Percentiles rank a stretch among this genome's conserved stretches.
These are phyloP conservation scores for Yamadazyma nakazawae DNA, from an alignment of 805 yeast genomes.

Conservation along the genomic window DNA sequence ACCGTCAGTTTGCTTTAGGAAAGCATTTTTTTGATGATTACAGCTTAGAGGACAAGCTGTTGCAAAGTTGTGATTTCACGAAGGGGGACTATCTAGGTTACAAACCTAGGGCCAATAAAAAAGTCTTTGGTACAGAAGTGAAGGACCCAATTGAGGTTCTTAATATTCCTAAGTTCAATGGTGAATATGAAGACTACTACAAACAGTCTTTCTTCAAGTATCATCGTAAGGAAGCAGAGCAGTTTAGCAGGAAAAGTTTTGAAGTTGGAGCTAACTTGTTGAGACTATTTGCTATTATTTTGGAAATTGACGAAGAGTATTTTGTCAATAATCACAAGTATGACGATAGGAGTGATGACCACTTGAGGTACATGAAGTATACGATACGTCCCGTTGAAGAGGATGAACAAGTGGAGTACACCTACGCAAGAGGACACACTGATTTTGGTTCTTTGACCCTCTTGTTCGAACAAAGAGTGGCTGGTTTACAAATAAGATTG, in stretches of 20 bases:
- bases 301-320: slow-evolving; percentile 30
- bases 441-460: slow-evolving; percentile 36
- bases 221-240: slow-evolving; percentile 19
- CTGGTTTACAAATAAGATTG: slow-evolving; percentile 31
- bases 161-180: slow-evolving; percentile 31
- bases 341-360: slow-evolving; percentile 33
- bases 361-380: slow-evolving; percentile 32
- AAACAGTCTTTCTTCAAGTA: slow-evolving; percentile 17
- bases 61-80: slow-evolving; percentile 23
- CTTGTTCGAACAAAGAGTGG: slow-evolving; percentile 32
- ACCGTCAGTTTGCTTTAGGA: slow-evolving; percentile 25
- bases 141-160: slow-evolving; percentile 28
- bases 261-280: slow-evolving; percentile 16
- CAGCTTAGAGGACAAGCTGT: slow-evolving; percentile 23
- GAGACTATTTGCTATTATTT: slow-evolving; percentile 29
- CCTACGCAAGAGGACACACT: slow-evolving; percentile 35
- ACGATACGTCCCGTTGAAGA: slow-evolving; percentile 26
- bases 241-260: slow-evolving; percentile 21
- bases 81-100: slow-evolving; percentile 32
- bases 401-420: slow-evolving; percentile 27
- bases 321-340: slow-evolving; percentile 29
- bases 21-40: slow-evolving; percentile 25
- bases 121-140: slow-evolving; percentile 27
- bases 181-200: slow-evolving; percentile 18
- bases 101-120: slow-evolving; percentile 29